phyloP scores from a whole-genome alignment of 345 rosid species.

The Salix brachista region DNA sequence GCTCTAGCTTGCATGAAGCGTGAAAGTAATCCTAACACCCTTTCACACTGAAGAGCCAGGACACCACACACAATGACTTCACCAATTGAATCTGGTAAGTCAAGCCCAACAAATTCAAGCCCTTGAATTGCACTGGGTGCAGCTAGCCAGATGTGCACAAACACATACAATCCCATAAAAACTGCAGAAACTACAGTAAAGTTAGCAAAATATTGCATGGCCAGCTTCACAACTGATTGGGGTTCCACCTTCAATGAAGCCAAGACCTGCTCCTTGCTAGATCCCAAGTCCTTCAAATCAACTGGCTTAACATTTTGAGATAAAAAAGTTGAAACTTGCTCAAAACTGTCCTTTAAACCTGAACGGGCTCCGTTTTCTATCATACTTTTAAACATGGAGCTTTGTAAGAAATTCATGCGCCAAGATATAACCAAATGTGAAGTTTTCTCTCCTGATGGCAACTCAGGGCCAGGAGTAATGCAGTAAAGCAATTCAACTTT shows the following conservation, averaged over 20 bases:
- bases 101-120: slow-evolving; percentile 89
- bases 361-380: slow-evolving; percentile 86
- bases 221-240: slow-evolving; percentile 81
- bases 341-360: slow-evolving; percentile 80
- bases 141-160: slow-evolving; percentile 65
- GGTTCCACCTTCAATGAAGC: slow-evolving; percentile 82
- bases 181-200: slow-evolving; percentile 69
- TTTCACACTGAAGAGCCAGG: slow-evolving; percentile 75
- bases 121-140: slow-evolving; percentile 69
- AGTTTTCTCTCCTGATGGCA: slow-evolving; percentile 69
- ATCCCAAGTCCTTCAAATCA: slow-evolving; percentile 72
- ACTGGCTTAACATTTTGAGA: slow-evolving; percentile 67
- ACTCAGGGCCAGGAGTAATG: slow-evolving; percentile 74
- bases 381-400: slow-evolving; percentile 92
- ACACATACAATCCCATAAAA: slow-evolving; percentile 61
- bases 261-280: slow-evolving; percentile 77
- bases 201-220: slow-evolving; percentile 75
- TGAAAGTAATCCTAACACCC: slow-evolving; percentile 58
- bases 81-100: slow-evolving; percentile 89
- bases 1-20: slow-evolving; percentile 87
- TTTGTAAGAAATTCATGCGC: slow-evolving; percentile 84
- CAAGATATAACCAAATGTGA: slow-evolving; percentile 81
- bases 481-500: slow-evolving; percentile 65
- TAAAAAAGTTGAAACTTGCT: slow-evolving; percentile 53
- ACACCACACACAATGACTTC: slow-evolving; percentile 76